These are phyloP conservation scores for Skeletonema menzelii DNA, from an alignment of 108 stramenopile genomes.

Conservation along the genomic window DNA sequence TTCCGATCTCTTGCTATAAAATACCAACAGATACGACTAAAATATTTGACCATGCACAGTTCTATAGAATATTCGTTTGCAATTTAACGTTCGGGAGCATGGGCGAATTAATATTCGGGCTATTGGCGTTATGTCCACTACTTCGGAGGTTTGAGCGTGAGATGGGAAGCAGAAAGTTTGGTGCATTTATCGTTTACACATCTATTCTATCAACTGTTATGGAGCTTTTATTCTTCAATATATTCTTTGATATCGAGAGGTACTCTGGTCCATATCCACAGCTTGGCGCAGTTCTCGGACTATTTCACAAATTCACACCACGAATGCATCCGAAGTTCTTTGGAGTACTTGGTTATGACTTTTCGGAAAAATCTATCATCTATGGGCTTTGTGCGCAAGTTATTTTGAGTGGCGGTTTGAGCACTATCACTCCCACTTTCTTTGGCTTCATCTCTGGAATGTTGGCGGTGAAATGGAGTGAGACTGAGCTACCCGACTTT, in stretches of 20 bases:
- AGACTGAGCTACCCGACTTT: conserved; percentile 35
- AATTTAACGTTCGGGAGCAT: conserved; percentile 55
- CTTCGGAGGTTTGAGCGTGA: conserved; percentile 74
- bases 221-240: conserved; percentile 34
- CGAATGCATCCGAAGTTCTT: conserved; percentile 74
- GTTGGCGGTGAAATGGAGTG: conserved; percentile 18
- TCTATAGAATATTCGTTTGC: conserved; percentile 45
- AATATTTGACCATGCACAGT: conserved; percentile 45
- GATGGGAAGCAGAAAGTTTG: conserved; percentile 63
- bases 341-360: conserved; percentile 55
- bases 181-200: conserved; percentile 42
- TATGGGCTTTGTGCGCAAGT: conserved; percentile 57
- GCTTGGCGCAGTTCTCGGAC: conserved; percentile 59
- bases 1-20: background rate
- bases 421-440: conserved; percentile 29
- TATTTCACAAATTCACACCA: conserved; percentile 63
- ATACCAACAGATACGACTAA: conserved; percentile 20
- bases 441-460: conserved; percentile 42
- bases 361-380: conserved; percentile 70
- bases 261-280: conserved; percentile 53
- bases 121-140: conserved; percentile 47
- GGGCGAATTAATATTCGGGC: conserved; percentile 63
- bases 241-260: conserved; percentile 35
- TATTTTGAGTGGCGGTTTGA: conserved; percentile 29
- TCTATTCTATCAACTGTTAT: conserved; percentile 32